Evolutionary conservation across 192 early-diverging fungal genomes (phyloP).

Genomic region (Gamsiella multidivaricata): DNA sequence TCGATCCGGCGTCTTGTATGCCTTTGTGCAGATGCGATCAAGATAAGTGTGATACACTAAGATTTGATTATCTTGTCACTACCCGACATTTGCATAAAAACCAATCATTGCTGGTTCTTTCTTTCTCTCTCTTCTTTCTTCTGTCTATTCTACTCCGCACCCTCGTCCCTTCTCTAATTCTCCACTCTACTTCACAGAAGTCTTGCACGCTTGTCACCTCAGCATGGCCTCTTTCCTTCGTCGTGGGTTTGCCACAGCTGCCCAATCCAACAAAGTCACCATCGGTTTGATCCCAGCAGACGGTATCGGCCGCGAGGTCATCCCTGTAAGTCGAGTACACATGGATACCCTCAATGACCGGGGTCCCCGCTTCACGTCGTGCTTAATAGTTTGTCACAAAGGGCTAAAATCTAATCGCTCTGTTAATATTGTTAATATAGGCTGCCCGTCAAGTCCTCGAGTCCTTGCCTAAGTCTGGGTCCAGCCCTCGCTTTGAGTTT

Average conservation of each 20-base stretch:
- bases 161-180: neutral
- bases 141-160: neutral
- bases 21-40: too few relatives aligned
- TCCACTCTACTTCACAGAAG: neutral
- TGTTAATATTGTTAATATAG: slow-evolving; percentile 41
- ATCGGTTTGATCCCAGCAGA: slow-evolving; percentile 97
- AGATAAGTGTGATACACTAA: too few relatives aligned
- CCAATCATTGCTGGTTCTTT: too few relatives aligned
- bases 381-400: too few relatives aligned
- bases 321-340: slow-evolving; percentile 68
- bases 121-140: neutral
- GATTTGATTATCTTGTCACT: neutral
- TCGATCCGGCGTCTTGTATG: too few relatives aligned
- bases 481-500: slow-evolving; percentile 78
- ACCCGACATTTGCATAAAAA: neutral
- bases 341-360: too few relatives aligned
- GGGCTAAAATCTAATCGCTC: too few relatives aligned
- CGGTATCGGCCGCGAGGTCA: slow-evolving; percentile 96
- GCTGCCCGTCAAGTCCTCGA: slow-evolving; percentile 91
- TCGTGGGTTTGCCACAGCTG: slow-evolving; percentile 50
- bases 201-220: too few relatives aligned
- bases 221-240: slow-evolving; percentile 49
- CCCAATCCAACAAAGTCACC: slow-evolving; percentile 68
- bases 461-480: slow-evolving; percentile 64
- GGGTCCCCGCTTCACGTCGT: too few relatives aligned